Percentiles rank a stretch among this genome's conserved stretches.
These are phyloP conservation scores for Aspergillus avenaceus DNA, from an alignment of 495 filamentous ascomycete genomes.

Conservation along the genomic window DNA sequence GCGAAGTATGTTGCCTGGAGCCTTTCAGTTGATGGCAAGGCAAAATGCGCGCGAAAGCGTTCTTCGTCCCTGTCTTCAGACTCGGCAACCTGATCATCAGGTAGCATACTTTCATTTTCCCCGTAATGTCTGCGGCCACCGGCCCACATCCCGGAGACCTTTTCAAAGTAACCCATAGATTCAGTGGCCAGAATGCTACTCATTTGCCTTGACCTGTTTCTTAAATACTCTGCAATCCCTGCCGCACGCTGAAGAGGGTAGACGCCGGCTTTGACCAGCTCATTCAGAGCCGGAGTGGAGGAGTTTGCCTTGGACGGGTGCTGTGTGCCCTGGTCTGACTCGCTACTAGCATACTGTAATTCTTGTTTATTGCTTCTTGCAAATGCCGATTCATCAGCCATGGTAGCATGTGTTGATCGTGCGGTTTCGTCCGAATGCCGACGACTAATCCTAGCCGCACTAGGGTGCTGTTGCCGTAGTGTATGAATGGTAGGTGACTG, in stretches of 20 bases:
- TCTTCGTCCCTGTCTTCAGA: conserved; percentile 65
- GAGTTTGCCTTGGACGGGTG: conserved; percentile 22
- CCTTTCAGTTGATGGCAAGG: conserved; percentile 74
- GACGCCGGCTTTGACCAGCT: conserved; percentile 66
- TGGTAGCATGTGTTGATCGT: conserved; percentile 23
- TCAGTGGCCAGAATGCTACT: conserved; percentile 83
- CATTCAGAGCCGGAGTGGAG: conserved; percentile 60
- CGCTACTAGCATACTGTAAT: conserved; percentile 9
- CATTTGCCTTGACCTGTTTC: conserved; percentile 72
- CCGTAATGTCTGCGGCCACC: conserved; percentile 87
- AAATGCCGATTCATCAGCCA: conserved; percentile 4
- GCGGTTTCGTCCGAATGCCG: conserved; percentile 42
- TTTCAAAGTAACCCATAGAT: conserved; percentile 96
- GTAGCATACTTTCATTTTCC: conserved; percentile 62
- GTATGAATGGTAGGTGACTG: conserved; percentile 70
- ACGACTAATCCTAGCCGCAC: conserved; percentile 19
- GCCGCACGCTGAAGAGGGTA: conserved; percentile 86
- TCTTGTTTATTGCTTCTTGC: conserved; percentile 12
- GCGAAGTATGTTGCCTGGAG: conserved; percentile 91
- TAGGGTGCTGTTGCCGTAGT: conserved; percentile 28
- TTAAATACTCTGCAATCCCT: conserved; percentile 78
- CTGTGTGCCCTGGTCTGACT: conserved; percentile 20
- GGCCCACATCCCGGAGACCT: conserved; percentile 96
- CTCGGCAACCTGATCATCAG: conserved; percentile 60
- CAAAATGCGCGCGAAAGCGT: conserved; percentile 86